Evolutionary conservation across 2,329 filamentous ascomycete genomes (phyloP).

Genomic region (Verticillium tricorpus): DNA sequence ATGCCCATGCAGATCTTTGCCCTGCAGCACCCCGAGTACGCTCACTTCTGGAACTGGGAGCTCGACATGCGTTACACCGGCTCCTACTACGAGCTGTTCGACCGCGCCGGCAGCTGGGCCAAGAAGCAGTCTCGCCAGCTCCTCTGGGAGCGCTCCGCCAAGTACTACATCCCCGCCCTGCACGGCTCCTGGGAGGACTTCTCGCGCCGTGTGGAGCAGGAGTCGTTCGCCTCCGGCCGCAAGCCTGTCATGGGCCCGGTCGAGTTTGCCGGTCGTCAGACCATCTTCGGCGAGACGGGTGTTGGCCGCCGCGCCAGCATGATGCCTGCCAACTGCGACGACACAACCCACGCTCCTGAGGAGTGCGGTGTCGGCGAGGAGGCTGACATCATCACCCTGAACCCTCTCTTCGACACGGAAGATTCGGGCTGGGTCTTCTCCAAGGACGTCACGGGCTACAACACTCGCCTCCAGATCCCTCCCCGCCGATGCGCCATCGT

Average conservation of each 20-base stretch:
- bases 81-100: slow-evolving; percentile 69
- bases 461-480: slow-evolving; percentile 44
- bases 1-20: slow-evolving; percentile 62
- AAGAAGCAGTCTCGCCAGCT: slow-evolving; percentile 62
- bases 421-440: slow-evolving; percentile 70
- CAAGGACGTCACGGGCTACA: slow-evolving; percentile 67
- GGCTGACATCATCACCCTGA: slow-evolving; percentile 72
- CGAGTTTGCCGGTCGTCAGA: slow-evolving; percentile 40
- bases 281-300: slow-evolving; percentile 46
- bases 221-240: slow-evolving; percentile 47
- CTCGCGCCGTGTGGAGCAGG: slow-evolving; percentile 56
- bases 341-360: slow-evolving; percentile 12
- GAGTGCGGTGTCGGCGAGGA: slow-evolving; percentile 66
- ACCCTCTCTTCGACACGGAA: slow-evolving; percentile 69
- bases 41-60: slow-evolving; percentile 68
- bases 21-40: slow-evolving; percentile 58
- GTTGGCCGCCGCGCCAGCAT: slow-evolving; percentile 35
- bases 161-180: slow-evolving; percentile 69
- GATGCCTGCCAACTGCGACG: slow-evolving; percentile 52
- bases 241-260: slow-evolving; percentile 67
- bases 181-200: slow-evolving; percentile 73
- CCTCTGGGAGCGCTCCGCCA: slow-evolving; percentile 73
- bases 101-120: slow-evolving; percentile 63
- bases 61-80: slow-evolving; percentile 64
- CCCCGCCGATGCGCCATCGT: slow-evolving; percentile 69